Conservation (phyloP, 805 yeast genomes). For the Candida insectorum region DNA sequence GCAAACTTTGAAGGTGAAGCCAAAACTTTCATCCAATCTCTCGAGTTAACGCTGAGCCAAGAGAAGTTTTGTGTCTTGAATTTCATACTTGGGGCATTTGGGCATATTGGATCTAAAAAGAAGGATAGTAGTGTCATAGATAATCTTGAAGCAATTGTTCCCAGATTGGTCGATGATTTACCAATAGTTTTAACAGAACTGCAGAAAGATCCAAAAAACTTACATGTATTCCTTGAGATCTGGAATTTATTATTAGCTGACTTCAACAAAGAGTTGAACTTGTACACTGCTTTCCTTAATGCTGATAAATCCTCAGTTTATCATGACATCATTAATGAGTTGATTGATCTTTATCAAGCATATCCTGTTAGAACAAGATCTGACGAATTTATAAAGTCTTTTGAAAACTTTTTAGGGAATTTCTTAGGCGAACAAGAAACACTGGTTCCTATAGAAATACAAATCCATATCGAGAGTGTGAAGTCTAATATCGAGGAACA, state of each 20-base stretch:
- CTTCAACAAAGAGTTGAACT: background rate
- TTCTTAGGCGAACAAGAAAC: background rate
- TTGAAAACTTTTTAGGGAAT: background rate
- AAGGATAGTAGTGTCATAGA: constrained; percentile 7
- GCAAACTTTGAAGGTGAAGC: background rate
- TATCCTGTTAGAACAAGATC: background rate
- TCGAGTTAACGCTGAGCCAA: background rate
- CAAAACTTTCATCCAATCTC: background rate
- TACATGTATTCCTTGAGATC: constrained; percentile 3
- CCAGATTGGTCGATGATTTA: background rate
- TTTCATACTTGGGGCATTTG: constrained; percentile 40
- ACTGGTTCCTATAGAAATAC: background rate
- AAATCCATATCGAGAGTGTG: background rate
- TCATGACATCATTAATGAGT: constrained; percentile 1
- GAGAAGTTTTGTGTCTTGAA: constrained; percentile 22
- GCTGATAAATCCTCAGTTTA: constrained; percentile 1
- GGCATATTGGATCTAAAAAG: constrained; percentile 21
- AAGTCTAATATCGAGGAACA: too few species aligned
- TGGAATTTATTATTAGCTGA: constrained; percentile 8
- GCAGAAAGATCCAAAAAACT: background rate
- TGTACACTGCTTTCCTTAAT: constrained; percentile 6
- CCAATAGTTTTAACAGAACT: constrained; percentile 6
- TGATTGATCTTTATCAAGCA: constrained; percentile 1
- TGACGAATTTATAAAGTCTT: background rate
- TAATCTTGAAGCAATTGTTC: background rate